A percentile compares a stretch with the other conserved stretches of the same genome.
These are phyloP conservation scores for Rhizopus microsporus DNA, from an alignment of 371 early-diverging fungal species.

Conservation along the genomic window DNA sequence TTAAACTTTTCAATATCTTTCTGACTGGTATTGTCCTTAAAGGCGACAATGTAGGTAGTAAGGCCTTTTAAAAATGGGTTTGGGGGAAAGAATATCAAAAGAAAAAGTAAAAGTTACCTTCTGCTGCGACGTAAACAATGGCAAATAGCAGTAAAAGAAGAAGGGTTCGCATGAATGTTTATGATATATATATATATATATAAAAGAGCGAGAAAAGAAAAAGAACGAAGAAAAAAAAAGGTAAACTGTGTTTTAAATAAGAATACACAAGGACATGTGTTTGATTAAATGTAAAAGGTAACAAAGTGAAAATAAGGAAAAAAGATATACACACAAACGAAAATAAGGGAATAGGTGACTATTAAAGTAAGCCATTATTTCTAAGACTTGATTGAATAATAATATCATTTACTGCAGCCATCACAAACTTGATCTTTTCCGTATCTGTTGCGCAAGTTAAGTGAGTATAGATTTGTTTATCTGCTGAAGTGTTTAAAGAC, in stretches of 20 bases:
- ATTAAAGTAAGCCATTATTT: slow-evolving; percentile 58
- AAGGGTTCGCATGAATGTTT: slow-evolving; percentile 13
- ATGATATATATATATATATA: neutral
- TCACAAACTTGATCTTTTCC: slow-evolving; percentile 66
- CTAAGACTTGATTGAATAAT: slow-evolving; percentile 58
- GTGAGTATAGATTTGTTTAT: slow-evolving; percentile 81
- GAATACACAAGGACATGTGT: slow-evolving; percentile 9
- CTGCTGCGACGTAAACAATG: slow-evolving; percentile 12
- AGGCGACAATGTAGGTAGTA: slow-evolving; percentile 17
- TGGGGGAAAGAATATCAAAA: neutral
- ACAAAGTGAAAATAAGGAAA: slow-evolving; percentile 2
- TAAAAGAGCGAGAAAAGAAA: slow-evolving; percentile 4
- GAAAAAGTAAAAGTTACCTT: slow-evolving; percentile 4
- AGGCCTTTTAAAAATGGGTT: slow-evolving; percentile 10
- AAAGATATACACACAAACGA: neutral
- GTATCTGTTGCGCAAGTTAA: slow-evolving; percentile 96
- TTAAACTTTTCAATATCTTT: slow-evolving; percentile 18
- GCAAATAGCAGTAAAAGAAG: slow-evolving; percentile 7
- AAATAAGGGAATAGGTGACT: neutral
- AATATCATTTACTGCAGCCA: slow-evolving; percentile 70
- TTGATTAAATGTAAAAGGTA: neutral
- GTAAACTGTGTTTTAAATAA: slow-evolving; percentile 1
- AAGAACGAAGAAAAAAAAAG: slow-evolving; percentile 3
- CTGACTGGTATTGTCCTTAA: slow-evolving; percentile 10
- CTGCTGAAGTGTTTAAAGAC: slow-evolving; percentile 63